Conservation (phyloP, 1,139 yeast genomes). For the Arxiozyma slooffiae region DNA sequence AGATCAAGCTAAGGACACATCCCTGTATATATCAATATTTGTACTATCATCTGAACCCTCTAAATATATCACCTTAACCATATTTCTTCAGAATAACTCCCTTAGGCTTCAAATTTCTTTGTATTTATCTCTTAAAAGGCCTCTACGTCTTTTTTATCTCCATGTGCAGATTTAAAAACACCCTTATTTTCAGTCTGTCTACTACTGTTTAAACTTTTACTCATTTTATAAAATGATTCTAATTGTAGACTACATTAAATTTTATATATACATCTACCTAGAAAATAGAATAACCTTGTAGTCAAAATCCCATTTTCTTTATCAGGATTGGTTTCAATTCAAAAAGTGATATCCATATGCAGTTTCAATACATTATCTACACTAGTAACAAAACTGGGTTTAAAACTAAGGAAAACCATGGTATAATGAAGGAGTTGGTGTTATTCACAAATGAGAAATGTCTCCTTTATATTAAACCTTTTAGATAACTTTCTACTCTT, state of each 20-base stretch:
- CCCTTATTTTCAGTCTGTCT: conserved; percentile 5
- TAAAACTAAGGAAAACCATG: conserved; percentile 47
- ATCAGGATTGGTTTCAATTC: conserved; percentile 24
- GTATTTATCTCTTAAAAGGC: conserved; percentile 17
- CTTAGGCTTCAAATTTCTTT: conserved; percentile 17
- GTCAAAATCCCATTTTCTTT: conserved; percentile 19
- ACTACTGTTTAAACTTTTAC: not conserved
- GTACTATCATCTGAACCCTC: conserved; percentile 20
- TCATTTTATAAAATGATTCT: conserved; percentile 15
- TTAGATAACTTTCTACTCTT: not conserved
- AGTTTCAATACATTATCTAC: conserved; percentile 16
- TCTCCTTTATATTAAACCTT: not conserved
- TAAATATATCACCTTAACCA: conserved; percentile 21
- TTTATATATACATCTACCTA: conserved; percentile 27
- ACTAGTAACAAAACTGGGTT: conserved; percentile 39
- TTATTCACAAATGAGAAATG: conserved; percentile 63
- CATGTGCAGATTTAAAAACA: conserved; percentile 9
- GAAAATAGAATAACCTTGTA: conserved; percentile 24
- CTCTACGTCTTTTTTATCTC: conserved; percentile 13
- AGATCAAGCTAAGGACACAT: conserved; percentile 30
- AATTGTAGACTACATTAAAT: conserved; percentile 25
- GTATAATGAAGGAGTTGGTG: conserved; percentile 76
- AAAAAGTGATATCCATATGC: conserved; percentile 20
- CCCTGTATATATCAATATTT: conserved; percentile 24
- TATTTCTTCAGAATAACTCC: conserved; percentile 27